Base-by-base conservation (phyloP, 2,329 filamentous ascomycete species). In the Cordyceps militaris region DNA sequence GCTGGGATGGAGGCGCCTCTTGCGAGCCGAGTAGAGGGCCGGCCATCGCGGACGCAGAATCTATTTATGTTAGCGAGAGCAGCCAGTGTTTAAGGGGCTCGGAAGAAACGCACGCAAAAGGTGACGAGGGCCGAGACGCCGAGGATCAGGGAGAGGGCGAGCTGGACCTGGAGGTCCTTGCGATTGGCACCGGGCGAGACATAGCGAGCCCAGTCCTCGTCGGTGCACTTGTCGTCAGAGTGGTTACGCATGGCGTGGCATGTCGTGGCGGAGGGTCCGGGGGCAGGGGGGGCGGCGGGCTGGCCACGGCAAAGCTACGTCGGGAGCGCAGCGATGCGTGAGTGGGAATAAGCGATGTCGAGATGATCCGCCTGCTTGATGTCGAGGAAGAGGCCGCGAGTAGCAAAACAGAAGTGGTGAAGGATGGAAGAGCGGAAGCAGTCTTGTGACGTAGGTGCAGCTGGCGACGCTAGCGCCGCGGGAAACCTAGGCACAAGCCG, bases 21-120 rank as follows among this genome's bases (percentile, higher is more conserved):
- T 94, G 59, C 94, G 85, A 48, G 94, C 94, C 32, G 91, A 87
- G 70, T 97, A 99, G 1, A 99, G 81, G 23, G 86, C 81, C 50
- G 89, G 88, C 94, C 94, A 99, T 84, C 91, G 85, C 63, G 92
- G 91, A 50, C 94, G 87, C 26, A 99, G 77, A 49, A 91, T 76
- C 89, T 94, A 67, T 19, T 32, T 42, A 19, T 57, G 49, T 47
- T 51, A 57, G 55, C 36, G 56, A 44, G 23, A 48, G 24, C 36
- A 10, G n/a, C 48, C 6, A 4, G 4, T n/a, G 13, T 9, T 8
- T 13, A 9, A 34, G 44, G 11, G 26, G 28, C 46, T n/a, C 13
- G 32, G 26, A 6, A 44, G 21, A 11, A 43, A 71, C 83, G 65
- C 75, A 89, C 84, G 69, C 89, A 94, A 65, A 96, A 96, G 21